Evolutionary conservation across 2,329 filamentous ascomycete species (phyloP).

Genomic region (Microsporum canis): DNA sequence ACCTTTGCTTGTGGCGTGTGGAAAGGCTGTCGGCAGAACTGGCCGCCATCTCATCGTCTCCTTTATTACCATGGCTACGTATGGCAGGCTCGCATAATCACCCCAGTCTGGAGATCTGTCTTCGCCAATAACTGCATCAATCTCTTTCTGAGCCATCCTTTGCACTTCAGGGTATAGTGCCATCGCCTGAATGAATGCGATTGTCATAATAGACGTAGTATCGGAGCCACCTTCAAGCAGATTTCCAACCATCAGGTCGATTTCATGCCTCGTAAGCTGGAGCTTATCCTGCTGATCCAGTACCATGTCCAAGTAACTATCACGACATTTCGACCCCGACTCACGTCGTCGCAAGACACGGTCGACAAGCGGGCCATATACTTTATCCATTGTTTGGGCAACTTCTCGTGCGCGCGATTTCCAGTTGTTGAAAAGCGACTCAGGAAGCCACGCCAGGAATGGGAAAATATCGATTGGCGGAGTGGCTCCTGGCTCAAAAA

Average conservation of each 20-base stretch:
- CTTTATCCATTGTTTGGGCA: not conserved
- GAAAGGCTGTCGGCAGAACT: slow-evolving; percentile 36
- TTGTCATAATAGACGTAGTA: slow-evolving; percentile 40
- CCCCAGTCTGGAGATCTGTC: slow-evolving; percentile 25
- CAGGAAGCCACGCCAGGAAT: slow-evolving; percentile 12
- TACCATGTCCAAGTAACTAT: not conserved
- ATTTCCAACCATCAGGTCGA: slow-evolving; percentile 6
- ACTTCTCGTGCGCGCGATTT: not conserved
- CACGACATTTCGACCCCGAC: not conserved
- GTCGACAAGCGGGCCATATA: not conserved
- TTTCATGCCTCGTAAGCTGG: not conserved
- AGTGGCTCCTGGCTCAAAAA: slow-evolving; percentile 13
- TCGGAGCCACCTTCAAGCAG: slow-evolving; percentile 27
- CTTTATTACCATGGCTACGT: slow-evolving; percentile 28
- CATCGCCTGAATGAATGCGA: slow-evolving; percentile 41
- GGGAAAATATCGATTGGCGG: slow-evolving; percentile 14
- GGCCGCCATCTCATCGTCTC: slow-evolving; percentile 31
- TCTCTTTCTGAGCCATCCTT: slow-evolving; percentile 37
- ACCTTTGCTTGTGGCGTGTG: slow-evolving; percentile 35
- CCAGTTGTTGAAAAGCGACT: slow-evolving; percentile 10
- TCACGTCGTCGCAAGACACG: not conserved
- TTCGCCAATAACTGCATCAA: slow-evolving; percentile 26
- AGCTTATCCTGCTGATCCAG: not conserved
- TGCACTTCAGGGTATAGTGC: slow-evolving; percentile 37
- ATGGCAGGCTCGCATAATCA: slow-evolving; percentile 29